These are phyloP conservation scores for Lithospermum erythrorhizon DNA, from an alignment of 257 asterid species.

Conservation along the genomic window DNA sequence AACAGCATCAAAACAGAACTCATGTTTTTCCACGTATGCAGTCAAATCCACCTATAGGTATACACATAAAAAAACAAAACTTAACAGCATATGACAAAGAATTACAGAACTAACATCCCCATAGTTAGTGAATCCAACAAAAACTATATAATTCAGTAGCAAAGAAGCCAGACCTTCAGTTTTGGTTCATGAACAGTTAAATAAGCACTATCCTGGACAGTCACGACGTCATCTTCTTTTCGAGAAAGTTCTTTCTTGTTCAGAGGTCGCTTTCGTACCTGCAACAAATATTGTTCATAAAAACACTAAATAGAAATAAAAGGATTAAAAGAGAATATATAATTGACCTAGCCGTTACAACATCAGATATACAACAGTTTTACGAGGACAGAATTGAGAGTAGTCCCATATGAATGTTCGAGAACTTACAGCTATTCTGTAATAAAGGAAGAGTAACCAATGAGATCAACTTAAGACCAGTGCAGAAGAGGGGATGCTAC, in stretches of 20 bases:
- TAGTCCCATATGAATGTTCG: not conserved
- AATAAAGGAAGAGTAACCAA: too few species aligned
- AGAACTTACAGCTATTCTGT: not conserved
- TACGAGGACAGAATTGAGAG: not conserved
- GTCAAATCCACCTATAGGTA: conserved; percentile 83
- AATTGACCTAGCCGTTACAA: not conserved
- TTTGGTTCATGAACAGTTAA: conserved; percentile 85
- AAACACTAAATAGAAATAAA: too few species aligned
- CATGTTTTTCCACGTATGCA: conserved; percentile 94
- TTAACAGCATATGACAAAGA: not conserved
- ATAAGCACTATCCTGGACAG: conserved; percentile 62
- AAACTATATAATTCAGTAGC: not conserved
- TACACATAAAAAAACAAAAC: conserved; percentile 22
- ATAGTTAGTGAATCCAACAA: not conserved
- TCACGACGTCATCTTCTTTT: conserved; percentile 87
- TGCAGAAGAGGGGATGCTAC: too few species aligned
- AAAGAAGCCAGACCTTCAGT: conserved; percentile 49
- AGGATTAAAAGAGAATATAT: too few species aligned
- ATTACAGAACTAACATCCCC: not conserved
- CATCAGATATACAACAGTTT: not conserved
- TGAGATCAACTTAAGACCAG: too few species aligned
- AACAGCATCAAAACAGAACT: conserved; percentile 94
- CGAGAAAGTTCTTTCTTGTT: conserved; percentile 85
- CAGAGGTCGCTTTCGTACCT: conserved; percentile 97
- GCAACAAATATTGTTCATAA: conserved; percentile 5